Base-by-base conservation (phyloP, 768 basidiomycete genomes). In the Albatrellus ellisii region DNA sequence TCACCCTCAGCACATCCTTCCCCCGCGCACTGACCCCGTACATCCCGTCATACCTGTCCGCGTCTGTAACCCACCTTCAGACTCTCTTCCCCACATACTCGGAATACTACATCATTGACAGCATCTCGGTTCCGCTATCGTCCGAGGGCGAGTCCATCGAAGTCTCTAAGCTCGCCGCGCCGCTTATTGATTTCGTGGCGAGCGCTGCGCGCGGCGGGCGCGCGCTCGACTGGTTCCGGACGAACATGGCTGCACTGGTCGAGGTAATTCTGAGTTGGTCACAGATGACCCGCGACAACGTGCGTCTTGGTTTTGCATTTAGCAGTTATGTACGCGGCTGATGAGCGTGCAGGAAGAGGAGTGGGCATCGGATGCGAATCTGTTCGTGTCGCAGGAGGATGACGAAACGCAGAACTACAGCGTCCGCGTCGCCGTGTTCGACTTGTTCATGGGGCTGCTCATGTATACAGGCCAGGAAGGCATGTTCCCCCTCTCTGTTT, bases 301-400 rank as follows among this genome's bases (percentile, higher is more conserved):
- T 90, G 55, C 46, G 28, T 20, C 12, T 21, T 20, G 77, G n/a
- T 62, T 6, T 17, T 5, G 3, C 8, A 15, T 17, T 43, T 18
- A 12, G 32, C 15, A 28, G 17, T n/a, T 7, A 43, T 24, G 41
- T 40, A 25, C 44, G 32, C 31, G 10, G 37, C 41, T 44, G 21
- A 22, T 29, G 37, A 28, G 22, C 24, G 17, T 31, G 9, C 47
- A 97, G 90, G 90, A 91, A 55, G 88, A 91, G 24, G 81, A 76
- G 12, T 98, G 94, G 94, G 73, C 77, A 2, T 74, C 69, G 41
- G 84, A 95, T 52, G 78, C 87, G 3, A 97, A 98, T 51, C 76
- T 82, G 3, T 98, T 98, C 54, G 79, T 98, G 24, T 81, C 83
- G 20, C 89, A 98, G 55, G 92, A 97, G 54, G 89, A 95, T 41